Conservation (phyloP, 257 asterid species). For the Plantago major region DNA sequence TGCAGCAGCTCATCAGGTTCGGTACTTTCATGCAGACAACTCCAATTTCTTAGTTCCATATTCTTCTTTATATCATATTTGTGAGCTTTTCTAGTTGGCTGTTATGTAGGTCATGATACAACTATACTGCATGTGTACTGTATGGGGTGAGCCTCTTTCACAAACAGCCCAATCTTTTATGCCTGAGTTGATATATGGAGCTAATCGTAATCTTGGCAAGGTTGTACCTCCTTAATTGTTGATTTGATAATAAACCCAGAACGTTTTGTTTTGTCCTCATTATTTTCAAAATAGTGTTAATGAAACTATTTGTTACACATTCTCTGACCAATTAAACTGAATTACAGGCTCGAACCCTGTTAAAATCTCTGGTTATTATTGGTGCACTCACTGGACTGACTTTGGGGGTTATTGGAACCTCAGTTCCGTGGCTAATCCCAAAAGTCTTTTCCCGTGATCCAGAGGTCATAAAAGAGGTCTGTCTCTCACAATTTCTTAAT, state of each 20-base stretch:
- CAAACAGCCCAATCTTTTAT: slow-evolving; percentile 95
- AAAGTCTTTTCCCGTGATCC: slow-evolving; percentile 76
- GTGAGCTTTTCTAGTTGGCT: slow-evolving; percentile 15
- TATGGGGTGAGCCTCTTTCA: slow-evolving; percentile 94
- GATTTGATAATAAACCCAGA: slow-evolving; percentile 1
- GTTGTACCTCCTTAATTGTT: slow-evolving; percentile 28
- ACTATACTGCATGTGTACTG: slow-evolving; percentile 70
- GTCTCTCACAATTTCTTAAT: slow-evolving; percentile 21
- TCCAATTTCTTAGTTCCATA: slow-evolving; percentile 6
- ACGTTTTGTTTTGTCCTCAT: too few species aligned
- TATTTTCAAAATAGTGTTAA: not conserved
- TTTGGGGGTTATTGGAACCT: slow-evolving; percentile 67
- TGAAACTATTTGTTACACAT: not conserved
- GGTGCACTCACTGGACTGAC: slow-evolving; percentile 65
- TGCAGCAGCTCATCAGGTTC: slow-evolving; percentile 93
- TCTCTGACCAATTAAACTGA: slow-evolving; percentile 18
- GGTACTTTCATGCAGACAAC: slow-evolving; percentile 14
- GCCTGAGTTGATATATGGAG: slow-evolving; percentile 89
- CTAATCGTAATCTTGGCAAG: slow-evolving; percentile 68
- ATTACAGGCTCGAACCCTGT: slow-evolving; percentile 55
- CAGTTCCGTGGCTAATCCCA: slow-evolving; percentile 85
- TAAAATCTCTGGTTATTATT: slow-evolving; percentile 73
- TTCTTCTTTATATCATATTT: slow-evolving; percentile 9
- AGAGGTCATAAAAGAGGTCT: slow-evolving; percentile 66
- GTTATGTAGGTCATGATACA: slow-evolving; percentile 81